Evolutionary conservation across 148 eudicot species (phyloP).

Genomic region (Rhododendron williamsianum): DNA sequence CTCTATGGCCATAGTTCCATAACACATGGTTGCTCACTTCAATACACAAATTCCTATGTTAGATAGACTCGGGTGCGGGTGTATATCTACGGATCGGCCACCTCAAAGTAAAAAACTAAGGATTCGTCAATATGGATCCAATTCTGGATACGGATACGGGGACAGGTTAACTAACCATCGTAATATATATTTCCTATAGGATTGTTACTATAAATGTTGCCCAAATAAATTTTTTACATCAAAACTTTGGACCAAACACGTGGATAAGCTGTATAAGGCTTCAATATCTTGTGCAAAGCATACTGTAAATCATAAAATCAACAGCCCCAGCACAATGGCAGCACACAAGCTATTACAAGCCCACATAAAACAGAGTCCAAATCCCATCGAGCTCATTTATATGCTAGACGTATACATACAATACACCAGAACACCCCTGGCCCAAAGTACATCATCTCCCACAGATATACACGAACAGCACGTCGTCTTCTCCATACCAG

Average conservation of each 20-base stretch:
- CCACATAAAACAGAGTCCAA: no score
- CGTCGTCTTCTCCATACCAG: no score
- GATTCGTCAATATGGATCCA: background rate
- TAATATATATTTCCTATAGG: background rate
- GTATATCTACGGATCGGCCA: background rate
- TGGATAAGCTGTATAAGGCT: background rate
- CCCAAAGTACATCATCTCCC: no score
- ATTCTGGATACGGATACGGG: background rate
- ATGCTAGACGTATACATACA: no score
- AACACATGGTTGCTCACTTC: background rate
- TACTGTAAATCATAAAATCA: background rate
- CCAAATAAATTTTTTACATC: no score
- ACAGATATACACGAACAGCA: no score
- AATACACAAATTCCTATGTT: background rate
- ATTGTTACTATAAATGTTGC: background rate
- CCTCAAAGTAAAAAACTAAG: background rate
- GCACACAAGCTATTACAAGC: background rate
- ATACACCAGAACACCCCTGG: background rate
- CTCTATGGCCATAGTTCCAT: background rate
- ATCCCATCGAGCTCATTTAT: no score
- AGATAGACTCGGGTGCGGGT: background rate
- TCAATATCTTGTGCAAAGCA: background rate
- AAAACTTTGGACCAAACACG: background rate
- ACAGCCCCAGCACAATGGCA: background rate
- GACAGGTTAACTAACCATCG: background rate